Evolutionary conservation across 768 basidiomycete genomes (phyloP), one percentile per base, ranked within the genome.

Genomic region (Chalciporus chontae): DNA sequence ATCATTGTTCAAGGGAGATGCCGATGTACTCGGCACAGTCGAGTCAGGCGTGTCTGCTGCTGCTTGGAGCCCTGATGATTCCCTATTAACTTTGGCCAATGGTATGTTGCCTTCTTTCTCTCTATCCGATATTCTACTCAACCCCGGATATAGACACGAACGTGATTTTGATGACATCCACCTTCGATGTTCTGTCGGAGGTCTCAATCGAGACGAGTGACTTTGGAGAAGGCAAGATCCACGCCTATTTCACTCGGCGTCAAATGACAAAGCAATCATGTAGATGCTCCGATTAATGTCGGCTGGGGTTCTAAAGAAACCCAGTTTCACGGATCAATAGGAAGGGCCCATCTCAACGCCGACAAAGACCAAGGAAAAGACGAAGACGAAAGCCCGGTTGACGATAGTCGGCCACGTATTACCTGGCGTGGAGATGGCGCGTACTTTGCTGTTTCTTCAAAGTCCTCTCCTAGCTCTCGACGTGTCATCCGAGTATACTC

Each of bases 281-380:
- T 58, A 92, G 93, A 93, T 64, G 81, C 85, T 21, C 90, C 90
- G 3, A 92, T 97, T 60, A 91, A 94, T 59, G 92, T 97, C 51
- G 96, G 96, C 14, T 99, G 96, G 96, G 96, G 96, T 36, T 89
- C 90, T 2, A 95, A 94, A 62, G 79, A 89, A 65, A 98, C 96
- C 0, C 96, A 99, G 62, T 99, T 99, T 64, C 94, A 97, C 58
- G 96, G 96, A 9, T 95, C 94, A 0, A 73, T 92, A 4, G 95
- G 96, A 15, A 97, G 97, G 66, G 71, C 79, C 2, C 63, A 67
- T 56, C 61, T 67, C 48, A 57, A 54, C 29, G 87, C 88, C 19
- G 90, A 91, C 0, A 74, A 78, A 23, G 56, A 68, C 10, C 55
- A 64, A 51, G 58, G 69, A 31, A 61, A 69, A 4, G 62, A 58